Conservation (phyloP, 495 filamentous ascomycete species). For the Trichoderma parareesei region DNA sequence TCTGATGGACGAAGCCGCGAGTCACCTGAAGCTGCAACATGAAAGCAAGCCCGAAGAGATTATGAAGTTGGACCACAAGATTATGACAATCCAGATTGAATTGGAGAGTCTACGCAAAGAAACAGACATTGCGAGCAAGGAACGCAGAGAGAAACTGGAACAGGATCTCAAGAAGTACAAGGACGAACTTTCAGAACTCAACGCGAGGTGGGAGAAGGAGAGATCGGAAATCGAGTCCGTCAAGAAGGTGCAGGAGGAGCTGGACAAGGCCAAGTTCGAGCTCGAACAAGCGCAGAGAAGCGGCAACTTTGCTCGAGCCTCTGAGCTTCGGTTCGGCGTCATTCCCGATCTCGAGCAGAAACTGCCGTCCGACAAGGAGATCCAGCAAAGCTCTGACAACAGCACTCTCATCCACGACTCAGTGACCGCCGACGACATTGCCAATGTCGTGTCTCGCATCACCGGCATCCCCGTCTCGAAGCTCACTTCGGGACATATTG, state of each 20-base stretch:
- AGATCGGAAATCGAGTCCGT: slow-evolving; percentile 72
- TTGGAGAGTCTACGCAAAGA: slow-evolving; percentile 93
- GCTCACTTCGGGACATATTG: slow-evolving; percentile 83
- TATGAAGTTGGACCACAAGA: slow-evolving; percentile 79
- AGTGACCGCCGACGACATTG: slow-evolving; percentile 90
- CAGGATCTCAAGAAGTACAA: slow-evolving; percentile 62
- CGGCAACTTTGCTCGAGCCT: slow-evolving; percentile 83
- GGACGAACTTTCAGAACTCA: slow-evolving; percentile 58
- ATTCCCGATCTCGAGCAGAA: slow-evolving; percentile 75
- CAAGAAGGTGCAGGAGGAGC: slow-evolving; percentile 74
- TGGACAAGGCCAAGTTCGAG: slow-evolving; percentile 77
- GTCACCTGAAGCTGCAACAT: slow-evolving; percentile 81
- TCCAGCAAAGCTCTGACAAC: slow-evolving; percentile 28
- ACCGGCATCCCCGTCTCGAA: slow-evolving; percentile 91
- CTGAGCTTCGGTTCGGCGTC: slow-evolving; percentile 76
- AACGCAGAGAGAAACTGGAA: slow-evolving; percentile 82
- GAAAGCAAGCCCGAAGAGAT: slow-evolving; percentile 96
- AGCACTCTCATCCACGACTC: slow-evolving; percentile 79
- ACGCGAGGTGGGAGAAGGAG: slow-evolving; percentile 82
- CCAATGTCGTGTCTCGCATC: slow-evolving; percentile 76
- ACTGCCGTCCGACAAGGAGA: slow-evolving; percentile 66
- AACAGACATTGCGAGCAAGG: slow-evolving; percentile 76
- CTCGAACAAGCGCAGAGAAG: slow-evolving; percentile 81
- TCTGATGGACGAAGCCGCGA: slow-evolving; percentile 91
- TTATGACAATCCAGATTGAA: slow-evolving; percentile 97